A percentile compares a stretch with the other conserved stretches of the same genome.
phyloP scores from a whole-genome alignment of 2,329 filamentous ascomycete species.

The Fusarium robinianum region DNA sequence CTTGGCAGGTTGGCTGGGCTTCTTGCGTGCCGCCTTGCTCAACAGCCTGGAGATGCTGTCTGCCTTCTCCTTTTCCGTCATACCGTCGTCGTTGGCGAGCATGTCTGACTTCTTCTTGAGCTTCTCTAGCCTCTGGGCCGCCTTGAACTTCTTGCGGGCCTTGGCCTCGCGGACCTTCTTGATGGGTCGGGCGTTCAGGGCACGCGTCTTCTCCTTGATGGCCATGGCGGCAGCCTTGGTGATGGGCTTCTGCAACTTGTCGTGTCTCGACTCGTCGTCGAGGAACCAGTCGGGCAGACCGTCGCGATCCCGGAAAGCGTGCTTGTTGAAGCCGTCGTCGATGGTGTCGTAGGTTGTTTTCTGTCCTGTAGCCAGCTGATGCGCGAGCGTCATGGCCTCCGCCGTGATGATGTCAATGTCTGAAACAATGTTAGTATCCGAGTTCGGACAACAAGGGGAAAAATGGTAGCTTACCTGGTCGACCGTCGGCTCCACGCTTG shows the following conservation, averaged over 20 bases:
- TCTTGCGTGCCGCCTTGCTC: slow-evolving; percentile 81
- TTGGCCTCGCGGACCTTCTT: slow-evolving; percentile 98
- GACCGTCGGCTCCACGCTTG: slow-evolving; percentile 65
- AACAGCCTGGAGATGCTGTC: slow-evolving; percentile 81
- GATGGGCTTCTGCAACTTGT: slow-evolving; percentile 84
- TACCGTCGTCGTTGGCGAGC: slow-evolving; percentile 83
- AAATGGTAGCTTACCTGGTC: slow-evolving; percentile 53
- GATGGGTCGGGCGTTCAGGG: slow-evolving; percentile 93
- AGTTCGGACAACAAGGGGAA: not conserved
- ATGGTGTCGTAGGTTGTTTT: slow-evolving; percentile 78
- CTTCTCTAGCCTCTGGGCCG: slow-evolving; percentile 88
- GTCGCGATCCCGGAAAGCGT: slow-evolving; percentile 86
- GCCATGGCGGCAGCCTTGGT: slow-evolving; percentile 86
- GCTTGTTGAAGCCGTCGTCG: slow-evolving; percentile 94
- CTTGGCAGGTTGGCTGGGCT: slow-evolving; percentile 79
- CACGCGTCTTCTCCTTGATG: slow-evolving; percentile 92
- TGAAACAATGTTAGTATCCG: slow-evolving; percentile 17
- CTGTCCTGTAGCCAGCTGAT: slow-evolving; percentile 85
- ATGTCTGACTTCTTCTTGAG: slow-evolving; percentile 96
- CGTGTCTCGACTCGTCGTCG: slow-evolving; percentile 86
- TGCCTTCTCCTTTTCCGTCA: slow-evolving; percentile 97
- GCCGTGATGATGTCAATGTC: slow-evolving; percentile 99
- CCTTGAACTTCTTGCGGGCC: slow-evolving; percentile 95
- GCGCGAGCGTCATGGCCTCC: slow-evolving; percentile 97
- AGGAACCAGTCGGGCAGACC: slow-evolving; percentile 97